Percentiles rank a stretch among this genome's conserved stretches.
These are phyloP conservation scores for Ascochyta koolunga DNA, from an alignment of 2,329 filamentous ascomycete genomes.

Conservation along the genomic window DNA sequence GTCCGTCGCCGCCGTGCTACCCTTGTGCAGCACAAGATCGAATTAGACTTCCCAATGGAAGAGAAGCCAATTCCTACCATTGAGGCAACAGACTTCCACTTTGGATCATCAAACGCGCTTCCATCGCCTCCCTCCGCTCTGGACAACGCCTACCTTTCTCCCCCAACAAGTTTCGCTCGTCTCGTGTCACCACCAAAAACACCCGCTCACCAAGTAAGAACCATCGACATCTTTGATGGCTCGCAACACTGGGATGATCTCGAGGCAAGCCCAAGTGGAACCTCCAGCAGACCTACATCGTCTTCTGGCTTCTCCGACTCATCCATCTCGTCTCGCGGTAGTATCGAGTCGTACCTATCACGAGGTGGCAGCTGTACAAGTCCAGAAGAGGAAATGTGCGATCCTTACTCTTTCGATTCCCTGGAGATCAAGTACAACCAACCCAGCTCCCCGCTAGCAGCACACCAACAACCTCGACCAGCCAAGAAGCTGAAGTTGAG, in stretches of 20 bases:
- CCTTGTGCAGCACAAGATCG: slow-evolving; percentile 32
- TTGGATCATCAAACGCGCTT: slow-evolving; percentile 33
- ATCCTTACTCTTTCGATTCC: slow-evolving; percentile 59
- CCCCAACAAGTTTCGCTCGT: slow-evolving; percentile 44
- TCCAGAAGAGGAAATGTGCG: slow-evolving; percentile 63
- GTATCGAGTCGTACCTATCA: slow-evolving; percentile 62
- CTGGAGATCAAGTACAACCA: slow-evolving; percentile 37
- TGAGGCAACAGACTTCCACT: slow-evolving; percentile 52
- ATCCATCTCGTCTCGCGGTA: slow-evolving; percentile 65
- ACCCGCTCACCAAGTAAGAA: slow-evolving; percentile 51
- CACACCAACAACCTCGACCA: slow-evolving; percentile 33
- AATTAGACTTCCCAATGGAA: slow-evolving; percentile 34
- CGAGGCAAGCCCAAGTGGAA: slow-evolving; percentile 45
- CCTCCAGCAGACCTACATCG: slow-evolving; percentile 62
- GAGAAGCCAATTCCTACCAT: slow-evolving; percentile 55
- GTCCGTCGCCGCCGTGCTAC: slow-evolving; percentile 54
- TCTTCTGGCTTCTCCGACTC: slow-evolving; percentile 67
- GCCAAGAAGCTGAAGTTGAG: slow-evolving; percentile 53
- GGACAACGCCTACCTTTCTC: slow-evolving; percentile 52
- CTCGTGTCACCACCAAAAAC: slow-evolving; percentile 57
- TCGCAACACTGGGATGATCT: slow-evolving; percentile 43
- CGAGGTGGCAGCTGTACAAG: slow-evolving; percentile 66
- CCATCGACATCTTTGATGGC: slow-evolving; percentile 34
- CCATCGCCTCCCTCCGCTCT: slow-evolving; percentile 30
- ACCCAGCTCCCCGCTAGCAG: slow-evolving; percentile 41